Evolutionary conservation across 2,329 filamentous ascomycete species (phyloP).

Genomic region (Aspergillus cejpii): DNA sequence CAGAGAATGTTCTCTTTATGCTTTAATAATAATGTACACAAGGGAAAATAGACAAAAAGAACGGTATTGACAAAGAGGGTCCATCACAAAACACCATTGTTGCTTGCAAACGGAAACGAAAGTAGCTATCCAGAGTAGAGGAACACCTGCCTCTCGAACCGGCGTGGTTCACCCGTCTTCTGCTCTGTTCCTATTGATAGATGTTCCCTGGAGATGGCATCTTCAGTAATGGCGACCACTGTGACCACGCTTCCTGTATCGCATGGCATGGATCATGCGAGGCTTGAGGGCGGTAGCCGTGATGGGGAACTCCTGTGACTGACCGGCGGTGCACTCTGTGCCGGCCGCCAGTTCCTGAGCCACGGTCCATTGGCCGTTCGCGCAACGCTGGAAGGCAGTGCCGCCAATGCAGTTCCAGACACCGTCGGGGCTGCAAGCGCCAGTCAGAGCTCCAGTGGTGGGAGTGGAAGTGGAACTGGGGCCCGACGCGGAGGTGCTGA

Average conservation of each 20-base stretch:
- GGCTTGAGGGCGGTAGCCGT: slow-evolving; percentile 19
- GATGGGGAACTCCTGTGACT: slow-evolving; percentile 22
- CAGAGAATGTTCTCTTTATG: not conserved
- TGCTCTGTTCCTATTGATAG: not conserved
- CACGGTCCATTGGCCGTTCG: slow-evolving; percentile 51
- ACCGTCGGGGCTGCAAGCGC: slow-evolving; percentile 50
- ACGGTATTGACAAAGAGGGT: slow-evolving; percentile 11
- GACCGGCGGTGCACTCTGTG: slow-evolving; percentile 46
- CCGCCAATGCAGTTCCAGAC: slow-evolving; percentile 54
- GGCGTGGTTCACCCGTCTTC: slow-evolving; percentile 7
- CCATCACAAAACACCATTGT: slow-evolving; percentile 1
- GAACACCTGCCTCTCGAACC: slow-evolving; percentile 5
- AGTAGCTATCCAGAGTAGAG: slow-evolving; percentile 1
- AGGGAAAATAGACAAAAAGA: slow-evolving; percentile 10
- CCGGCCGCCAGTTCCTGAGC: slow-evolving; percentile 48
- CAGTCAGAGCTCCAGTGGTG: slow-evolving; percentile 33
- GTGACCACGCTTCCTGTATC: slow-evolving; percentile 24
- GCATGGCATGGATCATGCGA: slow-evolving; percentile 24
- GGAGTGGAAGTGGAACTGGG: slow-evolving; percentile 16
- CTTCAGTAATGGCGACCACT: slow-evolving; percentile 20
- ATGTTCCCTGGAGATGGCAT: not conserved
- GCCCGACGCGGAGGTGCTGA: slow-evolving; percentile 2
- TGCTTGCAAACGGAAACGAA: slow-evolving; percentile 11
- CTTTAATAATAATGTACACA: slow-evolving; percentile 19
- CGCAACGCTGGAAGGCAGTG: slow-evolving; percentile 55